These are phyloP conservation scores for Chaetoceros muelleri DNA, from an alignment of 108 stramenopile species.

Conservation along the genomic window DNA sequence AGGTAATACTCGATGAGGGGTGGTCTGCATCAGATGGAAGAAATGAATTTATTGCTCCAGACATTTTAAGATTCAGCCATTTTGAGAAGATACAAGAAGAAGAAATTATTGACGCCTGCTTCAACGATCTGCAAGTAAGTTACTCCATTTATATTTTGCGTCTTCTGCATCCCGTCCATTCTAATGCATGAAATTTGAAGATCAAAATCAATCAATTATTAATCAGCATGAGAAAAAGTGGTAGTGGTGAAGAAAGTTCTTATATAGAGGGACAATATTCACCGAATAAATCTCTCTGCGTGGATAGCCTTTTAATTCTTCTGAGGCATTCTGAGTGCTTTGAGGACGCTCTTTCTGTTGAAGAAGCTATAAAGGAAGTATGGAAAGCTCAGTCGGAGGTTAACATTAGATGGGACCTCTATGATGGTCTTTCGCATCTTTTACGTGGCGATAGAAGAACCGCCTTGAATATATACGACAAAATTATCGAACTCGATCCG, in stretches of 20 bases:
- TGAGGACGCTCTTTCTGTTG: constrained; percentile 35
- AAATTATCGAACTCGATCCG: constrained; percentile 46
- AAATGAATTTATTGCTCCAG: constrained; percentile 28
- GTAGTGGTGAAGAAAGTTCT: not conserved
- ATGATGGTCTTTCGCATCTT: constrained; percentile 38
- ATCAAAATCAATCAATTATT: not conserved
- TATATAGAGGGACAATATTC: constrained; percentile 7
- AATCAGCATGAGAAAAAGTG: not conserved
- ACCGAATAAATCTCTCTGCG: constrained; percentile 22
- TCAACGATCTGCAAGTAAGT: constrained; percentile 26
- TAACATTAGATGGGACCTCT: constrained; percentile 35
- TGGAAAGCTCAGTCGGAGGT: constrained; percentile 43
- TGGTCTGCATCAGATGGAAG: constrained; percentile 32
- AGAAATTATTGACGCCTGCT: not conserved
- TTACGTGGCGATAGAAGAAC: constrained; percentile 40
- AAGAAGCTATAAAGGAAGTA: constrained; percentile 58
- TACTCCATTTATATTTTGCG: not conserved
- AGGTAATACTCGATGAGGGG: constrained; percentile 46
- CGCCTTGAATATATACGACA: constrained; percentile 36
- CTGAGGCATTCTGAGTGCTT: constrained; percentile 32
- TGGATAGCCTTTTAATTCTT: constrained; percentile 32
- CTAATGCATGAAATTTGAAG: not conserved
- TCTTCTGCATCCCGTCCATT: not conserved
- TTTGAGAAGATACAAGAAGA: not conserved
- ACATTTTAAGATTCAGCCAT: constrained; percentile 12